These are phyloP conservation scores for Alternaria sp. DNA, from an alignment of 2,329 filamentous ascomycete genomes.

Conservation along the genomic window DNA sequence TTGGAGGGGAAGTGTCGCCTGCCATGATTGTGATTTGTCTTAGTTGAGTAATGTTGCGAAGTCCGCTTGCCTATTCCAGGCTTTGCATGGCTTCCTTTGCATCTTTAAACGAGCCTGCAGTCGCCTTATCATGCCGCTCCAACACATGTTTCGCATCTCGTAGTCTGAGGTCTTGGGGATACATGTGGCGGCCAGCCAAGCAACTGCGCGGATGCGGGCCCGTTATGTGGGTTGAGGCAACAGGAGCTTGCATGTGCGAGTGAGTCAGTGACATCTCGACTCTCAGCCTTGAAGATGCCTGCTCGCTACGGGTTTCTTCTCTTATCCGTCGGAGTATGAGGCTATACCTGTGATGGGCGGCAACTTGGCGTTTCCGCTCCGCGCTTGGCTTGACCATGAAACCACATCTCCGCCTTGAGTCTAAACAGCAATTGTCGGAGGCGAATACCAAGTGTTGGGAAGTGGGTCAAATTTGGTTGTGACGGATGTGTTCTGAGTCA, in stretches of 20 bases:
- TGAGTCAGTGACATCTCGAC: not conserved
- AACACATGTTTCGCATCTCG: constrained; percentile 6
- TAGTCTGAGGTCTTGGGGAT: not conserved
- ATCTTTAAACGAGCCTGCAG: too few species aligned
- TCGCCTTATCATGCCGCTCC: constrained; percentile 16
- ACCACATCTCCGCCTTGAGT: not conserved
- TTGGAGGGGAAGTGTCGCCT: too few species aligned
- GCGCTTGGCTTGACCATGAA: constrained; percentile 8
- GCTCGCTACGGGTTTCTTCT: too few species aligned
- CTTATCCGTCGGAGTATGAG: not conserved
- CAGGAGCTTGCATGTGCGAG: too few species aligned
- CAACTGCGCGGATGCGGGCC: not conserved
- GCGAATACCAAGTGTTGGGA: not conserved
- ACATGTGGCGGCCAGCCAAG: not conserved
- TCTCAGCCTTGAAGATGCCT: not conserved
- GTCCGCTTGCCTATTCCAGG: too few species aligned
- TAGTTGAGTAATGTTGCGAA: too few species aligned
- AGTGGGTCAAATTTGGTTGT: not conserved
- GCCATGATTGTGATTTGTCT: too few species aligned
- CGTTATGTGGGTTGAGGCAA: too few species aligned
- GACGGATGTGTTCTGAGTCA: not conserved
- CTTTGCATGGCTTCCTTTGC: too few species aligned
- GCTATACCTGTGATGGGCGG: not conserved
- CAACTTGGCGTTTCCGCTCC: constrained; percentile 14
- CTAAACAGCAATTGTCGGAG: constrained; percentile 5